Conservation (phyloP, 805 yeast genomes). For the Starmerella apicola region DNA sequence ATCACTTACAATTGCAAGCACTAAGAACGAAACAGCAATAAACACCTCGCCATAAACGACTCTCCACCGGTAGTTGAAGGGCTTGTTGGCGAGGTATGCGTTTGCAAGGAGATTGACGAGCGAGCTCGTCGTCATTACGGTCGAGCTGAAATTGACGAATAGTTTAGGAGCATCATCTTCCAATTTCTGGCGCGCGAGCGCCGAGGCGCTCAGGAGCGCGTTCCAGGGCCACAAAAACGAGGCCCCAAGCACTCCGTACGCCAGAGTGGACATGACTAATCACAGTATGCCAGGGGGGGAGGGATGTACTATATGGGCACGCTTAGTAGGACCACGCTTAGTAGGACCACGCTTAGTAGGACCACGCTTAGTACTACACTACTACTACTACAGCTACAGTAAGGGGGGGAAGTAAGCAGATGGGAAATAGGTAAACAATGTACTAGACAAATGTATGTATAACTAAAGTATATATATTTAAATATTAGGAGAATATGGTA, state of each 20-base stretch:
- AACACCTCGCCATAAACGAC: slow-evolving; percentile 48
- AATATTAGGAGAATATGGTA: too few relatives aligned
- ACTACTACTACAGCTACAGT: too few relatives aligned
- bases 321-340: too few relatives aligned
- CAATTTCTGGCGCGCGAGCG: slow-evolving; percentile 59
- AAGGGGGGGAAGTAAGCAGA: too few relatives aligned
- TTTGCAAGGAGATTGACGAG: slow-evolving; percentile 49
- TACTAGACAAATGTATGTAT: too few relatives aligned
- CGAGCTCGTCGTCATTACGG: slow-evolving; percentile 83
- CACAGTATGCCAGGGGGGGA: too few relatives aligned
- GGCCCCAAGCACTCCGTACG: slow-evolving; percentile 54
- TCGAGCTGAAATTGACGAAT: slow-evolving; percentile 52
- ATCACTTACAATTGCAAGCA: slow-evolving; percentile 35
- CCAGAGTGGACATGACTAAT: slow-evolving; percentile 7
- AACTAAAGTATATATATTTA: too few relatives aligned
- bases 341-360: too few relatives aligned
- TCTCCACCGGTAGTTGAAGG: slow-evolving; percentile 47
- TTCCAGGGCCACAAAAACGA: slow-evolving; percentile 96
- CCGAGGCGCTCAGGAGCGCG: slow-evolving; percentile 73
- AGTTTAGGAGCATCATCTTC: slow-evolving; percentile 25
- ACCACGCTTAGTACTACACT: too few relatives aligned
- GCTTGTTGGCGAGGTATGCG: slow-evolving; percentile 51
- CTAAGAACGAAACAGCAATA: slow-evolving; percentile 45
- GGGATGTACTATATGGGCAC: too few relatives aligned
- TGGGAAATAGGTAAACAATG: too few relatives aligned